A percentile compares a stretch with the other conserved stretches of the same genome.
These are phyloP conservation scores for Sporothrix dimorphospora DNA, from an alignment of 2,329 filamentous ascomycete genomes.

Conservation along the genomic window DNA sequence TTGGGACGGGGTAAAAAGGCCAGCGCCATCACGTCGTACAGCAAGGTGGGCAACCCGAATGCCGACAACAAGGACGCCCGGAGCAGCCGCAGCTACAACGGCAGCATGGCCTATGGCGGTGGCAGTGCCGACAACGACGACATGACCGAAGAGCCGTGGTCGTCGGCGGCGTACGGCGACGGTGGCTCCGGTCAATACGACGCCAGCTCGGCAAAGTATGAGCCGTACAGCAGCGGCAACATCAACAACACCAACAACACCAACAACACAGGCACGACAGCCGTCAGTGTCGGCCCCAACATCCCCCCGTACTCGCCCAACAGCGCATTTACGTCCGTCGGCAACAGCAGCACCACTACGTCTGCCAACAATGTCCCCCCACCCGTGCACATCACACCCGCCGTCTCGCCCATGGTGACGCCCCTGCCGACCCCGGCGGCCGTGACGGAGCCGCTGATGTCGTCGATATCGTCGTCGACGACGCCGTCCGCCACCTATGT, in stretches of 20 bases:
- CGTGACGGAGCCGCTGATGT: conserved; percentile 8
- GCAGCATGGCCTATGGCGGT: conserved; percentile 4
- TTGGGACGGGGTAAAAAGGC: neutral
- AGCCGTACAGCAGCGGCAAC: neutral
- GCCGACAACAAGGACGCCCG: neutral
- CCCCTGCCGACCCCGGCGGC: neutral
- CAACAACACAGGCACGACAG: neutral
- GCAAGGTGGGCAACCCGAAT: conserved; percentile 16
- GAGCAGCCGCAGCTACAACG: conserved; percentile 15
- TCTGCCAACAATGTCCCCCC: neutral
- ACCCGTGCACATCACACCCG: neutral
- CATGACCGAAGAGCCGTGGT: conserved; percentile 1
- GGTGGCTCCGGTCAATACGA: conserved; percentile 1
- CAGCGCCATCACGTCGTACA: neutral
- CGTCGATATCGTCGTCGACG: conserved; percentile 13
- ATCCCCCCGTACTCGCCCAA: neutral
- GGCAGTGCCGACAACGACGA: neutral
- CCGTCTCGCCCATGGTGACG: neutral
- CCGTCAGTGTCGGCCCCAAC: neutral
- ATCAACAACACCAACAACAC: neutral
- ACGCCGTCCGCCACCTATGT: conserved; percentile 21
- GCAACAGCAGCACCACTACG: neutral
- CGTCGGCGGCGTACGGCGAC: conserved; percentile 22
- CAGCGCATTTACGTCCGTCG: neutral
- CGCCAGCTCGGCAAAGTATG: conserved; percentile 15